phyloP scores from a whole-genome alignment of 2,329 filamentous ascomycete species.

The Aureobasidium musti region DNA sequence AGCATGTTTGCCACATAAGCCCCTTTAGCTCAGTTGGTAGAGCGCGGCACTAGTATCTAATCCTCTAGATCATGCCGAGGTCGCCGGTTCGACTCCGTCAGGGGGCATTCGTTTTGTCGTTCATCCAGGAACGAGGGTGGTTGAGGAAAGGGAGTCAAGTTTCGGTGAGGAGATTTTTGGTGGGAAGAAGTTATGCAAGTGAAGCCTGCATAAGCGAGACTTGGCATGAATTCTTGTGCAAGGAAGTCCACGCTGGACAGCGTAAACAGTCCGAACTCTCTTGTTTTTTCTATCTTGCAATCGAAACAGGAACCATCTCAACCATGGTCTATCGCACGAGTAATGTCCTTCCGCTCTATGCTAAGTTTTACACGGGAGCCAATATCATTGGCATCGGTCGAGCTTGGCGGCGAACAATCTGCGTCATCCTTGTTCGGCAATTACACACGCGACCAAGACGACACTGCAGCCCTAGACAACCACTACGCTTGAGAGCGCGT shows the following conservation, averaged over 20 bases:
- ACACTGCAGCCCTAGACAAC: neutral
- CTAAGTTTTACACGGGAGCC: neutral
- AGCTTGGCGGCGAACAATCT: neutral
- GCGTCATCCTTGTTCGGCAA: slow-evolving; percentile 2
- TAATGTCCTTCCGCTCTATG: slow-evolving; percentile 2
- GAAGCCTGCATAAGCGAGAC: neutral
- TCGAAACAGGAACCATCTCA: neutral
- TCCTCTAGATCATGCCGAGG: neutral
- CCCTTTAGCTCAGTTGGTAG: slow-evolving; percentile 15
- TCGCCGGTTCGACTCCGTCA: slow-evolving; percentile 1
- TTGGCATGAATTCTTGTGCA: neutral
- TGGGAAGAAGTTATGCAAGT: neutral
- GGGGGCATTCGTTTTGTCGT: neutral
- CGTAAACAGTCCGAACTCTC: neutral
- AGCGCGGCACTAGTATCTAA: slow-evolving; percentile 16
- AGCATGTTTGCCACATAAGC: neutral
- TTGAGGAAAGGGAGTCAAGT: neutral
- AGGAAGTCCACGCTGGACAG: neutral
- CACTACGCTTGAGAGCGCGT: neutral
- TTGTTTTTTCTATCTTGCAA: neutral
- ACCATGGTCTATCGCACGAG: neutral
- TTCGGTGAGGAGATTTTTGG: too few species aligned
- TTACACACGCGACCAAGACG: neutral
- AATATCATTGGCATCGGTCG: neutral
- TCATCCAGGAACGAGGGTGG: too few species aligned